Percentiles rank a stretch among this genome's conserved stretches.
Conservation (phyloP, 106 monocot species). For the Dendrobium officinale region DNA sequence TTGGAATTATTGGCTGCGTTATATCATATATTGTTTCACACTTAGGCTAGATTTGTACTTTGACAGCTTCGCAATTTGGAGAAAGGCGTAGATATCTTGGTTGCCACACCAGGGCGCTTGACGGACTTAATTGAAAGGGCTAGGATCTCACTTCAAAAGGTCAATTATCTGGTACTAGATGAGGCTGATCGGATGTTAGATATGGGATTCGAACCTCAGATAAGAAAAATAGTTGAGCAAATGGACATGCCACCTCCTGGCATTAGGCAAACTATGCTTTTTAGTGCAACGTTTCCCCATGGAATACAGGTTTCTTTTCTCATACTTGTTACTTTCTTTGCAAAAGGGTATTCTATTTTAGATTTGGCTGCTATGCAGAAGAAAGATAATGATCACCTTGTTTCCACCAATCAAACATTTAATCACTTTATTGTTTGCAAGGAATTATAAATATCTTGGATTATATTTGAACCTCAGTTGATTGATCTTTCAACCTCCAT, state of each 20-base stretch:
- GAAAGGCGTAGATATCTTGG: constrained; percentile 93
- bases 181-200: constrained; percentile 98
- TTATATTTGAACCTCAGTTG: not conserved
- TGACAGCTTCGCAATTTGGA: constrained; percentile 76
- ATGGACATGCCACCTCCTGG: constrained; percentile 89
- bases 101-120: constrained; percentile 89
- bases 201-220: constrained; percentile 99
- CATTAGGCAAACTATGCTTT: constrained; percentile 82
- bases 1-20: too few relatives aligned
- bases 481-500: not conserved
- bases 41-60: not conserved
- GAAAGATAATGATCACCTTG: not conserved
- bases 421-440: not conserved
- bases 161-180: constrained; percentile 75
- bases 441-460: too few relatives aligned
- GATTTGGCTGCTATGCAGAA: too few relatives aligned
- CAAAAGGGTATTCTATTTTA: too few relatives aligned
- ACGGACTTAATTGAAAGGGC: constrained; percentile 90
- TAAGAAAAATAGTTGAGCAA: constrained; percentile 90
- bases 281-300: constrained; percentile 92
- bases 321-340: not conserved
- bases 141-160: constrained; percentile 73
- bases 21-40: too few relatives aligned
- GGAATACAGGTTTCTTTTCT: constrained; percentile 62
- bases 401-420: not conserved